phyloP scores from a whole-genome alignment of 305 asterid species.

The Fraxinus nigra region DNA sequence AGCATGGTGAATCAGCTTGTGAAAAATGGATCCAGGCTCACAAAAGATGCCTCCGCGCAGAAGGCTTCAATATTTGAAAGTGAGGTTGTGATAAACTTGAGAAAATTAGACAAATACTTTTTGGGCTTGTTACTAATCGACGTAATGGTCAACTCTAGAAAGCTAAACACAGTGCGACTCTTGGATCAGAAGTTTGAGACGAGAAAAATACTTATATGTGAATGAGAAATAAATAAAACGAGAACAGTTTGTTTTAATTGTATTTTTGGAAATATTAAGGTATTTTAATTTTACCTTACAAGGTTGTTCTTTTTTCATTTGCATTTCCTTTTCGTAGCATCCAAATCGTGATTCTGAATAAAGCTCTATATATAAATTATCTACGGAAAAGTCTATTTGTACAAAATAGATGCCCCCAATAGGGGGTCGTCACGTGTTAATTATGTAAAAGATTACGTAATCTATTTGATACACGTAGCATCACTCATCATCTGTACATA shows the following conservation, averaged over 20 bases:
- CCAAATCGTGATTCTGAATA: too few relatives aligned
- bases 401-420: too few relatives aligned
- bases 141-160: neutral
- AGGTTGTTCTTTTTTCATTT: neutral
- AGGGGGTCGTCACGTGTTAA: too few relatives aligned
- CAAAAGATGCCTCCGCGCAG: slow-evolving; percentile 76
- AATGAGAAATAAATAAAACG: neutral
- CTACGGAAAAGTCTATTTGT: too few relatives aligned
- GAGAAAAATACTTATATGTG: neutral
- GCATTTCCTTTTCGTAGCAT: too few relatives aligned
- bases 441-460: too few relatives aligned
- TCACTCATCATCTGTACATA: too few relatives aligned
- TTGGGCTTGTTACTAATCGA: neutral
- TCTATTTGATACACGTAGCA: too few relatives aligned
- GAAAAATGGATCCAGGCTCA: slow-evolving; percentile 91
- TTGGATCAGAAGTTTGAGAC: neutral
- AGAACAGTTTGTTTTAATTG: neutral
- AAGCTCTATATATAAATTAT: too few relatives aligned
- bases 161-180: neutral
- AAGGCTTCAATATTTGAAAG: slow-evolving; percentile 78
- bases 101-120: neutral
- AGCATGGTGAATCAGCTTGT: slow-evolving; percentile 85
- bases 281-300: neutral
- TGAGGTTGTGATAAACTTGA: too few relatives aligned
- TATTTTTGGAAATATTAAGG: neutral